Conservation (phyloP, 257 asterid genomes). For the Solanum verrucosum region DNA sequence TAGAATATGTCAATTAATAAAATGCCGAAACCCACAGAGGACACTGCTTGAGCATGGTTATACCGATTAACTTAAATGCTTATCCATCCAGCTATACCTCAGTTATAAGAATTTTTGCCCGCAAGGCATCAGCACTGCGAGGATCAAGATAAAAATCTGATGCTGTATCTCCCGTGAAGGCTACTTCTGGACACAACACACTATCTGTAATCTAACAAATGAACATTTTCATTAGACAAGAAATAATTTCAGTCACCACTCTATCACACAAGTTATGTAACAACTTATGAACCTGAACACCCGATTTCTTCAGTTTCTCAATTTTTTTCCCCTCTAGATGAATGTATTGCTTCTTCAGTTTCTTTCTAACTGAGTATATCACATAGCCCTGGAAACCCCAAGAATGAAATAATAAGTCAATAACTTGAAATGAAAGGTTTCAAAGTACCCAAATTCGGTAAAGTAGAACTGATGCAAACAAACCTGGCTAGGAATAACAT, state of each 20-base stretch:
- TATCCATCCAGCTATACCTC: conserved; percentile 39
- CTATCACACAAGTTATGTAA: background rate
- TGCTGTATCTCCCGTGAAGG: conserved; percentile 91
- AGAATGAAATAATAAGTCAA: background rate
- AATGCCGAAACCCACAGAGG: background rate
- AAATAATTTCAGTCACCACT: background rate
- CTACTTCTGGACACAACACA: conserved; percentile 83
- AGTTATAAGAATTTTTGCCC: conserved; percentile 89
- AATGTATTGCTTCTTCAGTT: conserved; percentile 76
- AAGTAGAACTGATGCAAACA: background rate
- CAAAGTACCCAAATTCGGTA: background rate
- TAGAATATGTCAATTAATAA: background rate
- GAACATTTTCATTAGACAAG: background rate
- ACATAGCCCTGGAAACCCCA: conserved; percentile 71
- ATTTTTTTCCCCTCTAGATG: conserved; percentile 86
- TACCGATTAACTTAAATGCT: background rate
- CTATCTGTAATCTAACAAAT: conserved; percentile 76
- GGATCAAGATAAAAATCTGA: conserved; percentile 81
- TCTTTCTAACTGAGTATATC: conserved; percentile 79
- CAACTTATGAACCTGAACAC: conserved; percentile 56
- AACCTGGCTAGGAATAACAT: conserved; percentile 93
- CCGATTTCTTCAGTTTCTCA: conserved; percentile 93
- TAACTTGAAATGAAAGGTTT: background rate
- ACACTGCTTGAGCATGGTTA: background rate
- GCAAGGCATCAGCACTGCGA: conserved; percentile 83